Evolutionary conservation across 2,329 filamentous ascomycete species (phyloP).

Genomic region (Trichoderma atrobrunneum): DNA sequence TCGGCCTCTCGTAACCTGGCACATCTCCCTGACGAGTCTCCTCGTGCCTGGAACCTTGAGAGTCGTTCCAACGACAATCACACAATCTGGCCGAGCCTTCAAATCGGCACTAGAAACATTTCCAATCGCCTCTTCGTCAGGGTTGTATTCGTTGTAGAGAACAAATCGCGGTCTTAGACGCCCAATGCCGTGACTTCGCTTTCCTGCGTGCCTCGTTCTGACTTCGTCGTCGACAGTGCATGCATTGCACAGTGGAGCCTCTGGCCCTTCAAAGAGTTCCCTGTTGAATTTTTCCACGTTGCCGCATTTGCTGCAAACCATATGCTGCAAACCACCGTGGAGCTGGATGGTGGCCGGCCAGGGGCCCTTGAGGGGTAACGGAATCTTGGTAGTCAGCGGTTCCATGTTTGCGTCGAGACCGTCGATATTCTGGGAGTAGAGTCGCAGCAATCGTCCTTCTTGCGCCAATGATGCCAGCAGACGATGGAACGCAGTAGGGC

Average conservation of each 20-base stretch:
- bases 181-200: conserved; percentile 91
- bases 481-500: conserved; percentile 88
- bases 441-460: conserved; percentile 79
- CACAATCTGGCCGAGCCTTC: conserved; percentile 79
- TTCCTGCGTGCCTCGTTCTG: conserved; percentile 72
- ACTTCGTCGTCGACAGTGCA: conserved; percentile 75
- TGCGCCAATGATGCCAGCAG: conserved; percentile 85
- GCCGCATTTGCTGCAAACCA: conserved; percentile 94
- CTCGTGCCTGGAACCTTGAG: conserved; percentile 92
- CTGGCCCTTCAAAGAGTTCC: conserved; percentile 77
- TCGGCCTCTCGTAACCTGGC: conserved; percentile 76
- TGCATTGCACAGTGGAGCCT: conserved; percentile 73
- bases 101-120: conserved; percentile 85
- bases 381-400: conserved; percentile 76
- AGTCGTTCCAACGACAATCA: conserved; percentile 93
- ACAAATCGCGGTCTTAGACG: conserved; percentile 89
- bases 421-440: conserved; percentile 97
- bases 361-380: conserved; percentile 76
- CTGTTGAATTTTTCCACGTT: conserved; percentile 73
- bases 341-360: conserved; percentile 94
- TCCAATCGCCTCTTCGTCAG: conserved; percentile 93
- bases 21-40: conserved; percentile 87
- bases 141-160: conserved; percentile 95
- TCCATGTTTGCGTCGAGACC: conserved; percentile 83
- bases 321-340: conserved; percentile 89